Conservation (phyloP, 768 basidiomycete genomes). For the Scleroderma citrinum region DNA sequence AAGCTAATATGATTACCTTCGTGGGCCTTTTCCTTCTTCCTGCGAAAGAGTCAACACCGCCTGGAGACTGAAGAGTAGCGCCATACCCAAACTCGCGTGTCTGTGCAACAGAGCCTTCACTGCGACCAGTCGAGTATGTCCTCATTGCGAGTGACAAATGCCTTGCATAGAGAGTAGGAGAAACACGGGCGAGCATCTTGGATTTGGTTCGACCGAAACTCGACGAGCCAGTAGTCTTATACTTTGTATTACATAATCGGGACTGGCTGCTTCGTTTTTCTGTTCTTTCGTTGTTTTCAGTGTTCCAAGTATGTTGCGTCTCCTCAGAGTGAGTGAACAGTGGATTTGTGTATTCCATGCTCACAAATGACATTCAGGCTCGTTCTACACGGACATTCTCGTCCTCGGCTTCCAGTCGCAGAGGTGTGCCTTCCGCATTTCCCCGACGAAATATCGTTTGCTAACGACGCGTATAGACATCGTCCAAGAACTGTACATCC, state of each 20-base stretch:
- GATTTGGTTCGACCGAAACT: no score
- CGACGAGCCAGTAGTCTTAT: no score
- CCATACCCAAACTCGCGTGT: constrained; percentile 58
- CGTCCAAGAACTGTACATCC: constrained; percentile 88
- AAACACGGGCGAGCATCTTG: constrained; percentile 20
- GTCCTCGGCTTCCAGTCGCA: constrained; percentile 53
- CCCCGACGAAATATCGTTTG: constrained; percentile 18
- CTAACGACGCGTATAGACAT: constrained; percentile 52
- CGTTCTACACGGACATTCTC: constrained; percentile 55
- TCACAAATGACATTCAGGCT: constrained; percentile 17
- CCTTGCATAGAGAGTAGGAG: constrained; percentile 32
- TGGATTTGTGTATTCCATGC: not conserved
- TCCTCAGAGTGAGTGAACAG: constrained; percentile 38
- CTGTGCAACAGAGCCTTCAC: constrained; percentile 55
- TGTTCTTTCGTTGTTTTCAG: not conserved
- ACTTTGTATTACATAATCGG: not conserved
- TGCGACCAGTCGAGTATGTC: constrained; percentile 33
- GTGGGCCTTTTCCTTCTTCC: constrained; percentile 70
- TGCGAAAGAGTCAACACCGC: constrained; percentile 28
- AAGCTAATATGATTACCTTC: constrained; percentile 39
- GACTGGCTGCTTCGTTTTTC: not conserved
- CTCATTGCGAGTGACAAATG: constrained; percentile 29
- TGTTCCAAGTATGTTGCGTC: constrained; percentile 41
- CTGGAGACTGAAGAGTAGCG: not conserved
- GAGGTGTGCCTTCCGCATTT: constrained; percentile 43